phyloP scores from a whole-genome alignment of 208 protist species.

The Trypanosoma cruzi region DNA sequence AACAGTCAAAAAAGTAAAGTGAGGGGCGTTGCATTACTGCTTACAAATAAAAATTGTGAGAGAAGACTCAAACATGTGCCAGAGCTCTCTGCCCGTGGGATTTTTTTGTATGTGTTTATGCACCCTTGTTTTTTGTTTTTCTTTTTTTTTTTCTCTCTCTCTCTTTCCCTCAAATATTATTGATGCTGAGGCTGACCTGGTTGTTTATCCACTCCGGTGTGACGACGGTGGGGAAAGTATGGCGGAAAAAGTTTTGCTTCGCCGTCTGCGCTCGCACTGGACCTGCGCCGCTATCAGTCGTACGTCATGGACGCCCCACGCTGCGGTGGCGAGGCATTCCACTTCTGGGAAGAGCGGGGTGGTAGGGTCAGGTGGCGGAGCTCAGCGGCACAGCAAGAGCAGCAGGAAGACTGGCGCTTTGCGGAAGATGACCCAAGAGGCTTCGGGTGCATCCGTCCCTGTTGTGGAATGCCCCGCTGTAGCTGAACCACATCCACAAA shows the following conservation, averaged over 20 bases:
- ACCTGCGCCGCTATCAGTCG: not conserved
- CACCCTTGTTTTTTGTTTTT: not conserved
- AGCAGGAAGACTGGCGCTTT: not conserved
- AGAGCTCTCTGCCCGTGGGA: not conserved
- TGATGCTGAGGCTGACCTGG: not conserved
- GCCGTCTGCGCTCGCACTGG: not conserved
- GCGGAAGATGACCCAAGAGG: not conserved
- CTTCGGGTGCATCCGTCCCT: not conserved
- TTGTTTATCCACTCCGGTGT: not conserved
- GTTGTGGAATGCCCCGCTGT: not conserved
- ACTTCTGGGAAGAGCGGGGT: not conserved
- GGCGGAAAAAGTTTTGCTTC: not conserved
- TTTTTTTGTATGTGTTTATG: not conserved
- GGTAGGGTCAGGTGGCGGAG: not conserved
- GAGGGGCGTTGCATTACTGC: not conserved
- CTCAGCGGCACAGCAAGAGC: conserved; percentile 2
- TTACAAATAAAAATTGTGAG: not conserved
- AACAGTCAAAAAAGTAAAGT: not conserved
- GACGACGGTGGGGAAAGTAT: not conserved
- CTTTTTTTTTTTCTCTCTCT: not conserved
- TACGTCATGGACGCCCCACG: not conserved
- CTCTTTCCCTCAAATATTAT: not conserved
- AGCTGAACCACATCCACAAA: not conserved
- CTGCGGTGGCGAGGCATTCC: conserved; percentile 7
- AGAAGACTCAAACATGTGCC: not conserved